Evolutionary conservation across 2,329 filamentous ascomycete species (phyloP), one percentile per base, ranked within the genome.

Genomic region (Colletotrichum noveboracense): DNA sequence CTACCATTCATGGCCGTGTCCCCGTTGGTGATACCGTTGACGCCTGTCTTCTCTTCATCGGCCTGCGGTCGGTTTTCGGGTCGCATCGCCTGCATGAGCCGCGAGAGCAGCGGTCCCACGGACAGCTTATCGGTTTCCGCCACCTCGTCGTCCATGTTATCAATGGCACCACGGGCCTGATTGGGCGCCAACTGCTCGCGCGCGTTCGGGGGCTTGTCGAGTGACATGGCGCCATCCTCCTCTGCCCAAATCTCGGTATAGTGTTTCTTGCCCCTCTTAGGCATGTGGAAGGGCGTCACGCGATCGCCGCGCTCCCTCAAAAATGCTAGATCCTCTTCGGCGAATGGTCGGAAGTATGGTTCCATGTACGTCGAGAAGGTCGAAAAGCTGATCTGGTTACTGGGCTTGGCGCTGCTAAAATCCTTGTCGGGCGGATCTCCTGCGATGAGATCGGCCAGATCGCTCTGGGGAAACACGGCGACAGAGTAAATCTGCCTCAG

Each of bases 291-390:
- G 2, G 96, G 95, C 3, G 90, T 93, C 26, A 93, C 88, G 48
- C 97, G 92, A 83, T 99, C 96, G 73, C 96, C 95, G 80, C 95
- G 91, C 85, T 99, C 97, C 80, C 96, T 93, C 48, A 99, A 85
- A 82, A 98, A 99, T 1, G 95, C 95, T 61, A 98, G 91, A 82
- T 99, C 97, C 82, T 99, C 97, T 82, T 99, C 97, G 1, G 94
- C 95, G 79, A 98, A 94, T 0, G 94, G 93, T 7, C 96, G 92
- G 78, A 98, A 97, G 86, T 95, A 98, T 0, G 96, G 95, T 78
- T 99, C 97, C 70, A 97, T 91, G 82, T 97, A 98, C 7, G 94
- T 93, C n/a, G 94, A 93, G 84, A 99, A 99, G 3, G 96, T 98
- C 72, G 92, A 94, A 78, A 97, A 97, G 83, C 94, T 96, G 83